phyloP scores from a whole-genome alignment of 805 yeast genomes.

The Candida pseudofarinosa region DNA sequence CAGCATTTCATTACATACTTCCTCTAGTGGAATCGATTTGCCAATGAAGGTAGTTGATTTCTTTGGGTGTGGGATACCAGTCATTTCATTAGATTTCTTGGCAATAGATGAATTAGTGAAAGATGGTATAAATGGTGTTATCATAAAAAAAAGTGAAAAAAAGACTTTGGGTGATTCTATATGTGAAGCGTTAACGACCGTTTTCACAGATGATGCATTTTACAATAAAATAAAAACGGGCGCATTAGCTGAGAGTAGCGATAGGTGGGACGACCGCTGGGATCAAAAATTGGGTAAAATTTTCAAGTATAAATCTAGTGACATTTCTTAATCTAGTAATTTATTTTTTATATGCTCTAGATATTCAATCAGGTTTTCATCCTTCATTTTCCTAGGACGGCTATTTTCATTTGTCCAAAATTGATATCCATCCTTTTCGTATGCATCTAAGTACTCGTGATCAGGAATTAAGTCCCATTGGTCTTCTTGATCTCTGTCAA shows the following conservation, averaged over 20 bases:
- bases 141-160: slow-evolving; percentile 21
- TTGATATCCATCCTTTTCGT: slow-evolving; percentile 41
- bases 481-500: slow-evolving; percentile 9
- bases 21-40: slow-evolving; percentile 88
- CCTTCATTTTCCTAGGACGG: slow-evolving; percentile 21
- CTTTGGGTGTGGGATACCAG: slow-evolving; percentile 96
- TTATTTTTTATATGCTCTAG: slow-evolving; percentile 15
- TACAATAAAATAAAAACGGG: slow-evolving; percentile 52
- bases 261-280: slow-evolving; percentile 82
- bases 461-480: slow-evolving; percentile 51
- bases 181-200: slow-evolving; percentile 19
- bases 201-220: slow-evolving; percentile 26
- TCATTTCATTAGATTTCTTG: slow-evolving; percentile 68
- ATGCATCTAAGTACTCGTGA: slow-evolving; percentile 39
- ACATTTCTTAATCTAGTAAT: slow-evolving; percentile 6
- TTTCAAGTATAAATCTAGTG: slow-evolving; percentile 15
- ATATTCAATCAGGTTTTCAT: slow-evolving; percentile 28
- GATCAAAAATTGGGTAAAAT: slow-evolving; percentile 31
- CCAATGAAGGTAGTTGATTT: slow-evolving; percentile 97
- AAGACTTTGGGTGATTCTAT: slow-evolving; percentile 15
- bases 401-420: slow-evolving; percentile 43
- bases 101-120: slow-evolving; percentile 77
- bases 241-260: slow-evolving; percentile 65
- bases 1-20: slow-evolving; percentile 85
- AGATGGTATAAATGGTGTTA: slow-evolving; percentile 65